phyloP scores from a whole-genome alignment of 2,329 filamentous ascomycete species.

The Zymoseptoria passerinii region DNA sequence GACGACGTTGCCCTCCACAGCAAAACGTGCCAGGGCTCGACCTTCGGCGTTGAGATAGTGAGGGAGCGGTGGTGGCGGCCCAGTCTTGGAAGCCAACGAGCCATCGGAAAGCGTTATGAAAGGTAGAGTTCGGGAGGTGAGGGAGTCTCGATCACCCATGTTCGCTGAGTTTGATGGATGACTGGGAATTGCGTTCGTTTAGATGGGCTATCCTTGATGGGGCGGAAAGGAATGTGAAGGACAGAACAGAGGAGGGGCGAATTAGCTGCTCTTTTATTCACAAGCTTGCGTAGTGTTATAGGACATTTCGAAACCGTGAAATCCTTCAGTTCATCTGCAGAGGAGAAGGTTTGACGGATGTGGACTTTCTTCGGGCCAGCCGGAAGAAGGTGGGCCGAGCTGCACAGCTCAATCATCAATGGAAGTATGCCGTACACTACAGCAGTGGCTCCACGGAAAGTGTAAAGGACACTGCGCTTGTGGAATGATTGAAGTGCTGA shows the following conservation, averaged over 20 bases:
- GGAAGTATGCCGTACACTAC: neutral
- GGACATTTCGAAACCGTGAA: too few species aligned
- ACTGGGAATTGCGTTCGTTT: neutral
- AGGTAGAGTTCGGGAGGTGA: slow-evolving; percentile 38
- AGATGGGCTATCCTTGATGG: neutral
- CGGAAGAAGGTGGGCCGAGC: neutral
- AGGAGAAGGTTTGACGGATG: neutral
- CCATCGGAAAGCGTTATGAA: slow-evolving; percentile 44
- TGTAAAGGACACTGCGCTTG: neutral
- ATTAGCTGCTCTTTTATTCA: neutral
- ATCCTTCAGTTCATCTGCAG: neutral
- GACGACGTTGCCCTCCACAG: slow-evolving; percentile 46
- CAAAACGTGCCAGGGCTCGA: slow-evolving; percentile 42
- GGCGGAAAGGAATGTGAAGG: neutral
- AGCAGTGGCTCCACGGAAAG: neutral
- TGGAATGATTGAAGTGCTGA: neutral
- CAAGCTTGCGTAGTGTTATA: neutral
- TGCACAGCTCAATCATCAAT: neutral
- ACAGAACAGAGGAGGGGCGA: neutral
- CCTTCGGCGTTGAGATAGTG: slow-evolving; percentile 35
- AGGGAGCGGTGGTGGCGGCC: slow-evolving; percentile 38
- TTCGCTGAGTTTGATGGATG: slow-evolving; percentile 8
- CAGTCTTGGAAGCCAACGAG: slow-evolving; percentile 34
- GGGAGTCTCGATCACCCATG: slow-evolving; percentile 35
- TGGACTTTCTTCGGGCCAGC: neutral